Percentiles rank a stretch among this genome's conserved stretches.
Evolutionary conservation across 1,139 yeast genomes (phyloP).

Genomic region (Zygosaccharomyces sapae): DNA sequence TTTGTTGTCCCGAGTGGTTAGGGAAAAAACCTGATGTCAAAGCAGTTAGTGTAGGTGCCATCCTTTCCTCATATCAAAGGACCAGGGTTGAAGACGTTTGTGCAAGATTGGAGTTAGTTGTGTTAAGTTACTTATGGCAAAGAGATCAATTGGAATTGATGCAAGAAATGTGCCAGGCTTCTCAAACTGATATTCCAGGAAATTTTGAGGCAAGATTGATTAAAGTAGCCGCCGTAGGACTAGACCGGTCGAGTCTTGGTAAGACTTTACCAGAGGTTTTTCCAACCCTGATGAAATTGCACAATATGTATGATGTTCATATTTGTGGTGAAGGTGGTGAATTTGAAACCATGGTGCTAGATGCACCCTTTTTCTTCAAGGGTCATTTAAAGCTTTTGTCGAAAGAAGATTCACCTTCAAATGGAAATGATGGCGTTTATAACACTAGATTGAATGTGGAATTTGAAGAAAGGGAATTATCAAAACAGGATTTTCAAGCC

Average conservation of each 20-base stretch:
- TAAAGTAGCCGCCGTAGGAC: constrained; percentile 91
- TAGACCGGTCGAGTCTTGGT: constrained; percentile 63
- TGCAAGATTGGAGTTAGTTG: constrained; percentile 58
- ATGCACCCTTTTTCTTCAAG: constrained; percentile 75
- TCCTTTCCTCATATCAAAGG: constrained; percentile 86
- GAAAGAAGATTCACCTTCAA: constrained; percentile 43
- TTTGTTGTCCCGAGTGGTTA: constrained; percentile 47
- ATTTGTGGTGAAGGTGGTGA: constrained; percentile 99
- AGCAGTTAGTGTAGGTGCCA: constrained; percentile 94
- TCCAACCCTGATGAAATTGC: constrained; percentile 55
- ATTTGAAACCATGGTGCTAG: constrained; percentile 86
- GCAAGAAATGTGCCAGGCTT: constrained; percentile 66
- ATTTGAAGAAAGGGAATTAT: constrained; percentile 38
- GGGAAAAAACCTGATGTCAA: constrained; percentile 63
- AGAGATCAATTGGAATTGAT: constrained; percentile 73
- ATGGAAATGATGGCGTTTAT: constrained; percentile 59
- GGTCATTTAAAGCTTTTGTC: constrained; percentile 44
- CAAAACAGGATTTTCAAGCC: constrained; percentile 19
- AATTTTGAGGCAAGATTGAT: constrained; percentile 79
- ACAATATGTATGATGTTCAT: constrained; percentile 71
- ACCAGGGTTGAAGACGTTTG: constrained; percentile 92
- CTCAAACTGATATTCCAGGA: constrained; percentile 24
- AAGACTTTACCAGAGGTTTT: constrained; percentile 57
- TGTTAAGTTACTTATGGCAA: constrained; percentile 85
- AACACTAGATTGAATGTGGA: constrained; percentile 48